Evolutionary conservation across 2,329 filamentous ascomycete species (phyloP).

Genomic region (Sarocladium strictum): DNA sequence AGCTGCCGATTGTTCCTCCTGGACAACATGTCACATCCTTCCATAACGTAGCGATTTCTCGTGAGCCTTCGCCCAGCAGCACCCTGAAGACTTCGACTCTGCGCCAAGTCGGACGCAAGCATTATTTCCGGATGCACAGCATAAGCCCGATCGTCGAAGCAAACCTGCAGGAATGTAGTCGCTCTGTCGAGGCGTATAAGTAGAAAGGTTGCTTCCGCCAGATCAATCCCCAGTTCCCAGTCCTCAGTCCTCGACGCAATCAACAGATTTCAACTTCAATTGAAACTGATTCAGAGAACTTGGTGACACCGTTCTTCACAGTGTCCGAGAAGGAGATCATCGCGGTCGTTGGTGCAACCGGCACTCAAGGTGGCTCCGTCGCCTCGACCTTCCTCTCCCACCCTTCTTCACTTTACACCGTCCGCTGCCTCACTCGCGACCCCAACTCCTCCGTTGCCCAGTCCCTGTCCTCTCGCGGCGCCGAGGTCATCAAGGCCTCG

Average conservation of each 20-base stretch:
- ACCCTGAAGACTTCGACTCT: no score
- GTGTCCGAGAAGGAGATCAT: constrained; percentile 23
- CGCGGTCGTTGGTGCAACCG: constrained; percentile 39
- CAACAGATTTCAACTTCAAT: no score
- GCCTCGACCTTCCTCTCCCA: constrained; percentile 33
- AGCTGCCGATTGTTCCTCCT: no score
- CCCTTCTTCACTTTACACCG: constrained; percentile 28
- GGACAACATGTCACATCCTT: no score
- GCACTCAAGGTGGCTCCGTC: constrained; percentile 43
- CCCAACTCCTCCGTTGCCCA: constrained; percentile 31
- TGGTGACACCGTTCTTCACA: background rate
- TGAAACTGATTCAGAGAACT: no score
- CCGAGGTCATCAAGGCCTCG: constrained; percentile 37
- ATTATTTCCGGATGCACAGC: background rate
- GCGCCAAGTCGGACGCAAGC: background rate
- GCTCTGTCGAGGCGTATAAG: background rate
- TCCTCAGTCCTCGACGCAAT: background rate
- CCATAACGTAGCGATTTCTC: no score
- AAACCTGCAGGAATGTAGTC: no score
- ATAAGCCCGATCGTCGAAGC: background rate
- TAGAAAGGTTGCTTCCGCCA: background rate
- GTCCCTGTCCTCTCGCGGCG: constrained; percentile 31
- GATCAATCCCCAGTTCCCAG: no score
- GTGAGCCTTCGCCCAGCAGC: no score
- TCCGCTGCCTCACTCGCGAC: constrained; percentile 40